phyloP scores from a whole-genome alignment of 129 eudicot species.

The Silybum marianum region DNA sequence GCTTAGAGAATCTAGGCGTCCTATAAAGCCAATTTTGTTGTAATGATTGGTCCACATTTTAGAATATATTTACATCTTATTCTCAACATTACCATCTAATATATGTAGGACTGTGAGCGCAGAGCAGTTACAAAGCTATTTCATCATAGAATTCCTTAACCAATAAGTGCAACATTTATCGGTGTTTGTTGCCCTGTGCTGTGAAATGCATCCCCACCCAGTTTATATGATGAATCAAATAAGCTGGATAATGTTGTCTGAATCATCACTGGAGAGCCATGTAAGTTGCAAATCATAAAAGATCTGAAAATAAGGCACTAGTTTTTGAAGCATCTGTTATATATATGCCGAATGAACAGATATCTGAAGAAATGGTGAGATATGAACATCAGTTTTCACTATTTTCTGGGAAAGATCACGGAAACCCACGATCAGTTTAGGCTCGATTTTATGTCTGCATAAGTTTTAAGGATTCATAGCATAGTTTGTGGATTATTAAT shows the following conservation, averaged over 20 bases:
- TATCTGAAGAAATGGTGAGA: not conserved
- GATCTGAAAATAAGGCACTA: not conserved
- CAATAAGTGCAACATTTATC: not conserved
- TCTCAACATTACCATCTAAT: not conserved
- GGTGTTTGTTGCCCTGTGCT: conserved; percentile 21
- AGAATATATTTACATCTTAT: not conserved
- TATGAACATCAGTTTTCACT: not conserved
- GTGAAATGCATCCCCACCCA: conserved; percentile 6
- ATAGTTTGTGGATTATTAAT: conserved; percentile 12
- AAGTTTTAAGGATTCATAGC: not conserved
- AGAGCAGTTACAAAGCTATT: conserved; percentile 83
- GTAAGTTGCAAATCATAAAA: not conserved
- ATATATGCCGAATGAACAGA: not conserved
- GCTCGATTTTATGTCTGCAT: conserved; percentile 17
- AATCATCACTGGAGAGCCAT: not conserved
- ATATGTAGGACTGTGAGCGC: conserved; percentile 89
- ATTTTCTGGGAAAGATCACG: conserved; percentile 3
- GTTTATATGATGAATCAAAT: not conserved
- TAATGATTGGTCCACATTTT: not conserved
- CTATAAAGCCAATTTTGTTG: too few relatives aligned
- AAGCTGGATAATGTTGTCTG: not conserved
- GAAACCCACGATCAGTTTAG: not conserved
- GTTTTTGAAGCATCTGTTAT: conserved; percentile 1
- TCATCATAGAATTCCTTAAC: conserved; percentile 63
- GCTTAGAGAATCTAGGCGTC: too few relatives aligned